phyloP scores from a whole-genome alignment of 225 moss, liverwort and hornwort genomes.

The Pseudisothecium myosuroides region DNA sequence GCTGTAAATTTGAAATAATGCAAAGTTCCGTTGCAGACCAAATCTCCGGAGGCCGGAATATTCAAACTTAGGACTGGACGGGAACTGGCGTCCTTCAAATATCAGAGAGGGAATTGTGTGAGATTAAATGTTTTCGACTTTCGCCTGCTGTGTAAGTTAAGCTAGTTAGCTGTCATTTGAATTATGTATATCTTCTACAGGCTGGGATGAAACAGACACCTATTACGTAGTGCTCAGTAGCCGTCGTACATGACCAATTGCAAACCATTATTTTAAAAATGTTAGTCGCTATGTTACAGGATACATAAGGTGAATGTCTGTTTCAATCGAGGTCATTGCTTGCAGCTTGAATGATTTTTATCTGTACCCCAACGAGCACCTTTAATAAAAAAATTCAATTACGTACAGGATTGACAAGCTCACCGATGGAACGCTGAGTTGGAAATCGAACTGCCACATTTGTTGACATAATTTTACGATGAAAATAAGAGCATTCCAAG shows the following conservation, averaged over 20 bases:
- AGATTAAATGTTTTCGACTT: not conserved
- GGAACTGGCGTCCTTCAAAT: not conserved
- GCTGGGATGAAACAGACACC: not conserved
- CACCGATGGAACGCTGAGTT: not conserved
- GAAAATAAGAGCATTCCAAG: not conserved
- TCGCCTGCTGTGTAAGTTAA: not conserved
- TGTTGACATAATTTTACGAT: not conserved
- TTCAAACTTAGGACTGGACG: not conserved
- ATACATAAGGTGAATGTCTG: not conserved
- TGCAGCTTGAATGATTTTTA: not conserved
- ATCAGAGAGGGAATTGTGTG: not conserved
- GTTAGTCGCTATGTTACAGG: not conserved
- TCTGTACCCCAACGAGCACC: not conserved
- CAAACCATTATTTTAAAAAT: not conserved
- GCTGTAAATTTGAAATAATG: not conserved
- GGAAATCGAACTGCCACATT: not conserved
- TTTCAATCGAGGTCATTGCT: not conserved
- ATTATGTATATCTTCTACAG: not conserved
- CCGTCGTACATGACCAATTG: not conserved
- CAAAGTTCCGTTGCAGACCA: not conserved
- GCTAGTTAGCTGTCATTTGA: not conserved
- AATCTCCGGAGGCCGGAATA: not conserved
- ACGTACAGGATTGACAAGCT: not conserved
- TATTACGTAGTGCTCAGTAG: not conserved
- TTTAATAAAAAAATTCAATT: too few relatives aligned